Evolutionary conservation across 371 early-diverging fungal genomes (phyloP).

Genomic region (Rhizopus sp.): DNA sequence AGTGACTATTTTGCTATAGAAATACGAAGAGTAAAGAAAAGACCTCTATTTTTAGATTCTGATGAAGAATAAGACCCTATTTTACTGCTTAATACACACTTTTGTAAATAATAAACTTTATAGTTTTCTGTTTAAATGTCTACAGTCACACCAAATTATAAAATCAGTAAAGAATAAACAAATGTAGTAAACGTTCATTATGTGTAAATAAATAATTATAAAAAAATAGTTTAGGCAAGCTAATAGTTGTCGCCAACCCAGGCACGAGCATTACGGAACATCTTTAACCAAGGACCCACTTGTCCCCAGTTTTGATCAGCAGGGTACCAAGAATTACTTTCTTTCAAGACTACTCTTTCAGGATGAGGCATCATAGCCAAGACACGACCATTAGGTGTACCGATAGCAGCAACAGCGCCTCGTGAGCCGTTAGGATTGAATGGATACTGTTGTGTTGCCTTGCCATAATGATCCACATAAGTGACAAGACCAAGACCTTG

Average conservation of each 20-base stretch:
- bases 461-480: constrained; percentile 87
- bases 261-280: constrained; percentile 81
- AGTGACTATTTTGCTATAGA: background rate
- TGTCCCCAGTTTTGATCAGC: constrained; percentile 66
- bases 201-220: background rate
- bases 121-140: too few species aligned
- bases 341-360: constrained; percentile 85
- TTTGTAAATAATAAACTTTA: too few species aligned
- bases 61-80: constrained; percentile 13
- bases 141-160: too few species aligned
- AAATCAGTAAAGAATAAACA: too few species aligned
- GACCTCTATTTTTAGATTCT: constrained; percentile 4
- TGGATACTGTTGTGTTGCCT: constrained; percentile 80
- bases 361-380: constrained; percentile 98
- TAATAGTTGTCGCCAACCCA: constrained; percentile 68
- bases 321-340: constrained; percentile 89
- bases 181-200: too few species aligned
- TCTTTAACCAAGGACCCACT: constrained; percentile 83
- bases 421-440: constrained; percentile 95
- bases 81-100: background rate
- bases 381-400: constrained; percentile 85
- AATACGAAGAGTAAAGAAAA: constrained; percentile 9
- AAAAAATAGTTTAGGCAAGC: background rate
- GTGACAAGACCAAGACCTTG: constrained; percentile 60
- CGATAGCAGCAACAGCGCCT: constrained; percentile 83